phyloP scores from a whole-genome alignment of 768 basidiomycete species.

The Lentinula boryana region DNA sequence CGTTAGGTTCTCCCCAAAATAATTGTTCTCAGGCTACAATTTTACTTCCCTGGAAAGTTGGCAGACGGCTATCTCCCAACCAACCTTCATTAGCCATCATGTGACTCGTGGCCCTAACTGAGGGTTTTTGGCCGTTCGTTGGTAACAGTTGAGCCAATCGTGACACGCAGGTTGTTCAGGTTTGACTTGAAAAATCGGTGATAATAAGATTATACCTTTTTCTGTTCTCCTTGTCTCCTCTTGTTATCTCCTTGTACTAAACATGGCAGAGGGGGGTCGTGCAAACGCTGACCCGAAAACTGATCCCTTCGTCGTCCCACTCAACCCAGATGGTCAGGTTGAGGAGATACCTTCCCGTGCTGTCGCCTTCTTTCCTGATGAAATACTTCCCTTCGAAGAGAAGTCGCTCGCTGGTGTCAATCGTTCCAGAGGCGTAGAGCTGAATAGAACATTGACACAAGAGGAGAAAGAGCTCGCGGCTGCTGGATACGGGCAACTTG shows the following conservation, averaged over 20 bases:
- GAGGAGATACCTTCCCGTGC: slow-evolving; percentile 31
- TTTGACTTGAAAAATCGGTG: not conserved
- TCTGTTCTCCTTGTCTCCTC: not conserved
- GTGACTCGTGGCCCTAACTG: slow-evolving; percentile 12
- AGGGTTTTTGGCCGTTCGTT: slow-evolving; percentile 38
- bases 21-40: not conserved
- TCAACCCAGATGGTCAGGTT: slow-evolving; percentile 21
- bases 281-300: not conserved
- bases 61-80: not conserved
- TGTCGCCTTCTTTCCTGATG: slow-evolving; percentile 43
- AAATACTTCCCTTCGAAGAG: slow-evolving; percentile 28
- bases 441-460: slow-evolving; percentile 58
- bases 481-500: slow-evolving; percentile 63
- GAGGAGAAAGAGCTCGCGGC: slow-evolving; percentile 62
- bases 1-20: not conserved
- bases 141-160: slow-evolving; percentile 14
- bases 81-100: not conserved
- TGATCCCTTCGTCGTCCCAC: not conserved
- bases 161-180: slow-evolving; percentile 9
- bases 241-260: not conserved
- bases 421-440: slow-evolving; percentile 51
- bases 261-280: not conserved
- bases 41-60: not conserved
- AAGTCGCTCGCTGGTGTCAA: slow-evolving; percentile 21
- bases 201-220: not conserved